Conservation (phyloP, 306 rosid genomes). For the Rosa persica region DNA sequence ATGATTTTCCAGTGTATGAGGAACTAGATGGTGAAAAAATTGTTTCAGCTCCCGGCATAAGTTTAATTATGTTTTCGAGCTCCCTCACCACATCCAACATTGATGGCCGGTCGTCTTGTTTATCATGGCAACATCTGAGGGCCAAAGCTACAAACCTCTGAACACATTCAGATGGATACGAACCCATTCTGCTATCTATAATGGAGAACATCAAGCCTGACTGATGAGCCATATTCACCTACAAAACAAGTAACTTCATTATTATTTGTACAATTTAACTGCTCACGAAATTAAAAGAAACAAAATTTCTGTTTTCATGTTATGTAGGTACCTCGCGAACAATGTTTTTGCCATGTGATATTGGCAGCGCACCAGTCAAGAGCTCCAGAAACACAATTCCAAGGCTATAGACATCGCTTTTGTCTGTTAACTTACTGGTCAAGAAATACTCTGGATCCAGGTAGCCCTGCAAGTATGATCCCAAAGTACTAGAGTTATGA, state of each 20-base stretch:
- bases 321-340: slow-evolving; percentile 61
- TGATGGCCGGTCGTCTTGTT: slow-evolving; percentile 53
- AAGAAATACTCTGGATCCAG: slow-evolving; percentile 73
- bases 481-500: neutral
- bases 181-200: slow-evolving; percentile 59
- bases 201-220: slow-evolving; percentile 48
- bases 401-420: slow-evolving; percentile 76
- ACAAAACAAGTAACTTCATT: neutral
- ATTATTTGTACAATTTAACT: neutral
- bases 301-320: neutral
- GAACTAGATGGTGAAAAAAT: slow-evolving; percentile 39
- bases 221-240: slow-evolving; percentile 58
- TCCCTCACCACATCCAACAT: slow-evolving; percentile 74
- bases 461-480: slow-evolving; percentile 56
- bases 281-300: neutral
- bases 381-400: slow-evolving; percentile 77
- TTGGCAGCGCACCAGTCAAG: slow-evolving; percentile 63
- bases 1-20: slow-evolving; percentile 32
- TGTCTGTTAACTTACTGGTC: slow-evolving; percentile 74
- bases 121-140: slow-evolving; percentile 66
- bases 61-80: slow-evolving; percentile 52
- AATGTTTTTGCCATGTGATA: slow-evolving; percentile 74
- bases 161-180: slow-evolving; percentile 48
- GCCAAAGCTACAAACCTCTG: slow-evolving; percentile 56
- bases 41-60: slow-evolving; percentile 51